Conservation (phyloP, 495 filamentous ascomycete species). For the Lasiosphaeria ovina region DNA sequence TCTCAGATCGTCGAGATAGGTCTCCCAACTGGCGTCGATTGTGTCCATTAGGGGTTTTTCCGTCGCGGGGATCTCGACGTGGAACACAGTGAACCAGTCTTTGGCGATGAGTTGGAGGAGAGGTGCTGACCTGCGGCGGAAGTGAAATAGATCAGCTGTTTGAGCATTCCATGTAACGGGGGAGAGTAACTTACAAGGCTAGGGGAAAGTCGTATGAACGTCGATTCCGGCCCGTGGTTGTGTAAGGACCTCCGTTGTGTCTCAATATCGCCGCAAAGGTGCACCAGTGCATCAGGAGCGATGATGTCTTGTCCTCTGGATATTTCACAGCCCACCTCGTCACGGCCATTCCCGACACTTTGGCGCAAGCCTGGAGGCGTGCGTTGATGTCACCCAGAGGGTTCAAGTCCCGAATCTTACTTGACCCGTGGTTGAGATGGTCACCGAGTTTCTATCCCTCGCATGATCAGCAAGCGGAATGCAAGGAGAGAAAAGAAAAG, state of each 20-base stretch:
- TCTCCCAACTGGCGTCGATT: constrained; percentile 11
- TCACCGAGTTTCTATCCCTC: neutral
- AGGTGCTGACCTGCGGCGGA: neutral
- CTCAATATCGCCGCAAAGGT: constrained; percentile 22
- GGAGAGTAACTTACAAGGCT: constrained; percentile 13
- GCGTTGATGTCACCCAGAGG: constrained; percentile 7
- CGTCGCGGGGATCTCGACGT: constrained; percentile 5
- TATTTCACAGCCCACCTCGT: constrained; percentile 18
- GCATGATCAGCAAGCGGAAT: neutral
- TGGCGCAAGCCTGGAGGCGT: constrained; percentile 6
- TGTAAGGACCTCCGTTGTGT: constrained; percentile 15
- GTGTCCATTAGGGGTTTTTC: neutral
- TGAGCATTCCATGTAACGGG: neutral
- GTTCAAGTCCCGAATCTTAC: neutral
- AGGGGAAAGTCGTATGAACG: constrained; percentile 18
- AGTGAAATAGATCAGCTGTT: neutral
- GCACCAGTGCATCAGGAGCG: constrained; percentile 7
- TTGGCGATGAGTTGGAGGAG: constrained; percentile 6
- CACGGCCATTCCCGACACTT: neutral
- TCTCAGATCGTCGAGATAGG: constrained; percentile 13
- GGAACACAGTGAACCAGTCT: constrained; percentile 11
- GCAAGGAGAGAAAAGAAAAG: neutral
- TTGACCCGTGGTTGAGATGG: neutral
- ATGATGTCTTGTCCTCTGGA: constrained; percentile 4
- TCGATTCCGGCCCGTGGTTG: constrained; percentile 4